A percentile compares a stretch with the other conserved stretches of the same genome.
Conservation (phyloP, 2,329 filamentous ascomycete species). For the Capronia coronata region DNA sequence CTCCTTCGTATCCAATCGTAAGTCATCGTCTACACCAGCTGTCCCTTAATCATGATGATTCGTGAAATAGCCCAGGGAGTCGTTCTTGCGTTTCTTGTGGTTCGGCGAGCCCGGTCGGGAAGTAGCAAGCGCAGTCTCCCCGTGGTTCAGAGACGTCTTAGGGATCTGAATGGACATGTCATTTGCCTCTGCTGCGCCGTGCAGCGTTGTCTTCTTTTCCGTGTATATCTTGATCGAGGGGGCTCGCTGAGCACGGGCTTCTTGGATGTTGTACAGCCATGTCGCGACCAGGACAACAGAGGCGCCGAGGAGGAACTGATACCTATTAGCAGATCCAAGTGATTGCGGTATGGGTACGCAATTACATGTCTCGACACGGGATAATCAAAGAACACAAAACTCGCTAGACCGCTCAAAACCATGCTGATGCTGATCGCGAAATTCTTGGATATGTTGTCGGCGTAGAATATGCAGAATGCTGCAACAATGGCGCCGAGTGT, state of each 20-base stretch:
- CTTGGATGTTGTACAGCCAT: constrained; percentile 67
- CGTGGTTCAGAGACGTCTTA: constrained; percentile 43
- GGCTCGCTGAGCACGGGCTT: constrained; percentile 48
- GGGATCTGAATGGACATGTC: constrained; percentile 44
- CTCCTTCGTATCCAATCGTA: constrained; percentile 18
- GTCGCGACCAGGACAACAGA: constrained; percentile 71
- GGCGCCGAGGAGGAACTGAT: constrained; percentile 75
- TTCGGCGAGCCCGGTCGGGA: constrained; percentile 46
- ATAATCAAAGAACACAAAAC: constrained; percentile 79
- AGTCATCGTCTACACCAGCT: constrained; percentile 21
- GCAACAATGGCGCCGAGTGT: constrained; percentile 78
- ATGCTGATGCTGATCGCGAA: constrained; percentile 92
- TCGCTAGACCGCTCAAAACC: constrained; percentile 76
- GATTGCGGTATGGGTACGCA: constrained; percentile 22
- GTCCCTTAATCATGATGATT: constrained; percentile 30
- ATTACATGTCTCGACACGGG: constrained; percentile 65
- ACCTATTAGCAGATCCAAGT: not conserved
- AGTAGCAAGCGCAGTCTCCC: constrained; percentile 45
- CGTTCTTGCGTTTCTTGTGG: constrained; percentile 32
- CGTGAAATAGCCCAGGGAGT: constrained; percentile 37
- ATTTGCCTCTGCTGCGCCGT: constrained; percentile 39
- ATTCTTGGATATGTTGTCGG: constrained; percentile 88
- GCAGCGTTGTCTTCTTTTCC: constrained; percentile 68
- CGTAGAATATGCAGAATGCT: constrained; percentile 72
- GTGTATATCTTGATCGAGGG: constrained; percentile 58